A percentile compares a stretch with the other conserved stretches of the same genome.
phyloP scores from a whole-genome alignment of 148 eudicot species.

The Rhododendron mucronatum region DNA sequence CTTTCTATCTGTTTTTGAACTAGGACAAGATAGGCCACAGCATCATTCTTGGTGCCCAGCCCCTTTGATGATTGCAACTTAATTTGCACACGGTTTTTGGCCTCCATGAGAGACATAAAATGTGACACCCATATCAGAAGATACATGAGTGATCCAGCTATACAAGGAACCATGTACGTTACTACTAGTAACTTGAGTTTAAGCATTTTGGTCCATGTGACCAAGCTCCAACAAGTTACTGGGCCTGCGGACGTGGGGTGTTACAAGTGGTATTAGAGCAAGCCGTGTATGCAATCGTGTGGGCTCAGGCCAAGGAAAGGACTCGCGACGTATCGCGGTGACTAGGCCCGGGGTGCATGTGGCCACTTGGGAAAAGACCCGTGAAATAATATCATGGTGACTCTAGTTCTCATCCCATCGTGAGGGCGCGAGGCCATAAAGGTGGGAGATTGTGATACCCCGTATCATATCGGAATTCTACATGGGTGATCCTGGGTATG shows the following conservation, averaged over 20 bases:
- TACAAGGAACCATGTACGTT: background rate
- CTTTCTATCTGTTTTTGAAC: conserved; percentile 18
- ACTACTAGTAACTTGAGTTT: background rate
- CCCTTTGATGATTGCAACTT: conserved; percentile 11
- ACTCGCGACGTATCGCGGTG: background rate
- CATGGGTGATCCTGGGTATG: background rate
- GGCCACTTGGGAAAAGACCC: background rate
- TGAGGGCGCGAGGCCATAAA: background rate
- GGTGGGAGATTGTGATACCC: background rate
- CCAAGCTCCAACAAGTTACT: too few species aligned
- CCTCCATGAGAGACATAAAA: conserved; percentile 21
- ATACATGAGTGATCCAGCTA: background rate
- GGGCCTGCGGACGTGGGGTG: background rate
- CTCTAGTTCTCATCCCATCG: background rate
- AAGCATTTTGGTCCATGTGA: background rate
- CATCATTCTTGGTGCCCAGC: conserved; percentile 13
- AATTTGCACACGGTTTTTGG: conserved; percentile 12
- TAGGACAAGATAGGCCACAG: conserved; percentile 19
- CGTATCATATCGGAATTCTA: background rate
- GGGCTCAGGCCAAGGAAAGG: background rate
- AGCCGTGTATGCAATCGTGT: background rate
- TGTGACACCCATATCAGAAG: background rate
- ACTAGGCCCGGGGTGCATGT: background rate
- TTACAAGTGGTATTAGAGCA: background rate
- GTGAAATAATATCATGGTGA: background rate